Evolutionary conservation across 345 rosid genomes (phyloP), one percentile per base, ranked within the genome.

Genomic region (Boechera retrofracta): DNA sequence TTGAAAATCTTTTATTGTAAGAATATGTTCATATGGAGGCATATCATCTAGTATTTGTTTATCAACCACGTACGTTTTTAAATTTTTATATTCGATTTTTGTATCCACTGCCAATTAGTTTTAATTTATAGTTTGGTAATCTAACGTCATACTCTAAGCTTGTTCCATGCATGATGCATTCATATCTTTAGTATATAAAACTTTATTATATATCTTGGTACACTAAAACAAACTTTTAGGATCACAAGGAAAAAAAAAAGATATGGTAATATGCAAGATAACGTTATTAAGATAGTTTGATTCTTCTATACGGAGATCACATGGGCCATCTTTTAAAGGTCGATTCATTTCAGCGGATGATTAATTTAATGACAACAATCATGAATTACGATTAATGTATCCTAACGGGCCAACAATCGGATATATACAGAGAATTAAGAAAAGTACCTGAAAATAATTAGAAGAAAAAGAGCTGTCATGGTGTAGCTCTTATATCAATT

Each of bases 131-230:
- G 47, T 67, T 51, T 49, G 62, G 73, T 68, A 51, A 52, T 52
- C 48, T 52, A 36, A 51, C 7, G 13, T 36, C 7, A 44, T 15
- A 36, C 5, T 13, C 35, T 48, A 16, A 36, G 48, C 36, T 39
- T 69, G 31, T 7, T 41, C 10, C 73, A 69, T 54, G 38, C 63
- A 69, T 69, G 61, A 69, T 54, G 38, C 63, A 69, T 69, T 61
- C 53, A 51, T 33, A 47, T 60, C 29, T 61, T n/a, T 36, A 16
- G 5, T 32, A 32, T 24, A n/a, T 26, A 10, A 21, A 21, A 28
- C 29, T 28, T 28, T 28, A 28, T 28, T 28, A 2, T 28, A 28
- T 28, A 28, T 28, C 29, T 28, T 35, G 12, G 58, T 12, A 56
- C 24, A 59, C 57, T 33, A 7, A 51, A 38, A 39, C 39, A 6